Evolutionary conservation across 495 filamentous ascomycete species (phyloP).

Genomic region (Cairneyella variabilis): DNA sequence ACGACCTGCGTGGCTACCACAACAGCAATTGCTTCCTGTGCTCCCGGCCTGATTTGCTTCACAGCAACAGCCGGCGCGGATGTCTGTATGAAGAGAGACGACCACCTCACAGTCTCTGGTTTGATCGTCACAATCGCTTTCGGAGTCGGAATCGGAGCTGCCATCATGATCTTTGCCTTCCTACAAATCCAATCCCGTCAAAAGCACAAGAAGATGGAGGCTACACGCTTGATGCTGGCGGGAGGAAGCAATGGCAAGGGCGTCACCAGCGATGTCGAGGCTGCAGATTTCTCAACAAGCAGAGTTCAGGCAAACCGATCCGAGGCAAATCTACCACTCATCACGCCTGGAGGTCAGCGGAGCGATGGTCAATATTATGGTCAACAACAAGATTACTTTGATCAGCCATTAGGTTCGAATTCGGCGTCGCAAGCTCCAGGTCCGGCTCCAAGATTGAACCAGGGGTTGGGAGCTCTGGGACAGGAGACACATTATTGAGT

Average conservation of each 20-base stretch:
- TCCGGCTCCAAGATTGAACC: neutral
- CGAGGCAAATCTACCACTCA: slow-evolving; percentile 8
- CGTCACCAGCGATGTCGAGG: neutral
- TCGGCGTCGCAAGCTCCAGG: neutral
- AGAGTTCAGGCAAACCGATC: neutral
- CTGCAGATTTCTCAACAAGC: neutral
- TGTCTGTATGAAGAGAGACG: slow-evolving; percentile 40
- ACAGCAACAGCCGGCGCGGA: slow-evolving; percentile 28
- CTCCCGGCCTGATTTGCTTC: slow-evolving; percentile 40
- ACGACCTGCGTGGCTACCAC: slow-evolving; percentile 36
- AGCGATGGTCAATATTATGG: slow-evolving; percentile 10
- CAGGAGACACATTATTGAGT: neutral
- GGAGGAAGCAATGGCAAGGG: neutral
- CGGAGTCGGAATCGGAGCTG: slow-evolving; percentile 26
- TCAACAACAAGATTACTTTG: slow-evolving; percentile 7
- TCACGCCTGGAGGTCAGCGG: slow-evolving; percentile 12
- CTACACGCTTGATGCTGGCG: neutral
- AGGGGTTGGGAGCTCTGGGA: slow-evolving; percentile 6
- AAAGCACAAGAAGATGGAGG: slow-evolving; percentile 23
- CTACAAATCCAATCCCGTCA: slow-evolving; percentile 36
- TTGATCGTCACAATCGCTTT: slow-evolving; percentile 42
- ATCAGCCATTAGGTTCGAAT: neutral
- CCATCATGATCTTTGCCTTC: slow-evolving; percentile 33
- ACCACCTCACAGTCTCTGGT: slow-evolving; percentile 32
- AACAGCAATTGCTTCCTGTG: slow-evolving; percentile 34